Evolutionary conservation across 169 alveolate species (phyloP), one percentile per base, ranked within the genome.

Genomic region (Plasmodium blacklocki): DNA sequence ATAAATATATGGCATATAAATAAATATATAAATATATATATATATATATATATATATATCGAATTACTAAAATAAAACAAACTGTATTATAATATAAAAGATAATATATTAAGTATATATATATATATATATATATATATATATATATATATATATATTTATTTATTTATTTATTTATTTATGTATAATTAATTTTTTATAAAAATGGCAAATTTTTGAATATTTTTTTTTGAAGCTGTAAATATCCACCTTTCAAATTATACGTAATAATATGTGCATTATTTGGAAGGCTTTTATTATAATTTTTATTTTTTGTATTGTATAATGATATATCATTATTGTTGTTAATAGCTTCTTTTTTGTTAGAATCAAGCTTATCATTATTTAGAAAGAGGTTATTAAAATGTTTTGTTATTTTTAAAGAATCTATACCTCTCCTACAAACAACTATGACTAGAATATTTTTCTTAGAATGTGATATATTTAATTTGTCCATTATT

Each of bases 351-450:
- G 18, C 4, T 15, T 73, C 12, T 4, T 12, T 18, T 12, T 56
- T 11, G n/a, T 56, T 56, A 9, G 18, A n/a, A 19, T 5, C 7
- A 3, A 0, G 4, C 19, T 54, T 15, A 14, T 56, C 23, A 26
- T 60, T 47, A 4, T 11, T 23, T 29, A 54, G 62, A 60, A 87
- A 87, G 26, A 87, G 14, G 14, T 74, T 19, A 87, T 87, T 87
- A 72, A 74, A 87, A 52, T 45, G 43, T 64, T 87, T 71, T 6
- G 92, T 72, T 58, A 87, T 49, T 73, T 74, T 72, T 63, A 74
- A 74, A 15, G 88, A 74, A 63, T 87, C 92, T 59, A 72, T 74
- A 39, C 92, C 92, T 43, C 74, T 59, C 73, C 92, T 87, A n/a
- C 92, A 87, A 45, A 87, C 73, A 12, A 74, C 72, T 39, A 87